These are phyloP conservation scores for Tubosaeta brunneosetosa DNA, from an alignment of 768 basidiomycete species.

Conservation along the genomic window DNA sequence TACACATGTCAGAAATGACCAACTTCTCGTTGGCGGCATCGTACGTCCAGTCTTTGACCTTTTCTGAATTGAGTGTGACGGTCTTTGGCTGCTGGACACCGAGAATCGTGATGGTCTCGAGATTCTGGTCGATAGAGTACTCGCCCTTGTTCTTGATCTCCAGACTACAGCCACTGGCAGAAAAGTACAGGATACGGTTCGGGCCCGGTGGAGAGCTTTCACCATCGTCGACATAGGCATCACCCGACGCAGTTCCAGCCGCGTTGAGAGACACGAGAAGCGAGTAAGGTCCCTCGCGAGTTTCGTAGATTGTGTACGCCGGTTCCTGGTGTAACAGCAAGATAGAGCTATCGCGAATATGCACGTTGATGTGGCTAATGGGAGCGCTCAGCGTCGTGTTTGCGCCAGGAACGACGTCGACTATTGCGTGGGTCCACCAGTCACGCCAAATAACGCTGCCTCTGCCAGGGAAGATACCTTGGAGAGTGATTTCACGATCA, in stretches of 20 bases:
- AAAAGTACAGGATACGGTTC: background rate
- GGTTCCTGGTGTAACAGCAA: conserved; percentile 60
- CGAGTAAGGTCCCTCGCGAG: conserved; percentile 54
- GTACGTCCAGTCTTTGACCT: conserved; percentile 38
- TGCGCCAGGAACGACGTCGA: conserved; percentile 38
- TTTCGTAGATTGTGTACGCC: conserved; percentile 65
- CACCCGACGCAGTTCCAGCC: conserved; percentile 50
- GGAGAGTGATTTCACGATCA: background rate
- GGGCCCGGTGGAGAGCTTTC: conserved; percentile 10
- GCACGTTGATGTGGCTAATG: conserved; percentile 71
- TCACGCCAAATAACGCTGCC: conserved; percentile 61
- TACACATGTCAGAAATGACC: conserved; percentile 33
- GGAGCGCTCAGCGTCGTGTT: conserved; percentile 58
- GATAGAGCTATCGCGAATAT: conserved; percentile 65
- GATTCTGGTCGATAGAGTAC: conserved; percentile 36
- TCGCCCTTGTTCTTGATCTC: conserved; percentile 32
- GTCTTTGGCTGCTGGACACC: conserved; percentile 44
- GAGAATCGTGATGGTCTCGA: conserved; percentile 54
- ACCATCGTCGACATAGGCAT: conserved; percentile 69
- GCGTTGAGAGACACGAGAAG: conserved; percentile 54
- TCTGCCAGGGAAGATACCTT: conserved; percentile 42
- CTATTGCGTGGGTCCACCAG: conserved; percentile 63
- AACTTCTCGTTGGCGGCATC: conserved; percentile 36
- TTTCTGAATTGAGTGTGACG: conserved; percentile 38
- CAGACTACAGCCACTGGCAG: conserved; percentile 20